Base-by-base conservation (phyloP, 106 monocot species). In the Xerophyta viscosa region DNA sequence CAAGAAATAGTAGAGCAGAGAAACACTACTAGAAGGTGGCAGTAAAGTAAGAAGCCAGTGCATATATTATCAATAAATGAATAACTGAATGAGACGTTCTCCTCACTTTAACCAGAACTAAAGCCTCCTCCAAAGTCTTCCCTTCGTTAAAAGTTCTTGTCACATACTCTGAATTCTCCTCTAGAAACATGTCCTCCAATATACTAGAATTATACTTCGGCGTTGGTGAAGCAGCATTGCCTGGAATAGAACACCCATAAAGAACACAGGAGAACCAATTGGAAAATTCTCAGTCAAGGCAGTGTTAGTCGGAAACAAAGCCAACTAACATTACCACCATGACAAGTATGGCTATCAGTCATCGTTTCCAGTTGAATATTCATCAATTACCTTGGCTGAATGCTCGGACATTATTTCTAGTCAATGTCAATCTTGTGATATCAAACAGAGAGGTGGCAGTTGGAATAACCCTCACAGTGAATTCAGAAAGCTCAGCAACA, bases 201-300 rank as follows among this genome's bases (percentile, higher is more conserved):
- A 90, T 98, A 64, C 85, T 90, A 56, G 54, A 68, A 62, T 90
- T 98, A 70, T 98, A 98, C 46, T 63, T 75, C 29, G 98, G 98
- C 41, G 98, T 98, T 55, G 86, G 62, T 33, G 7, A 48, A 70
- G 67, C 44, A 41, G 27, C 43, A 19, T 65, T 76, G 31, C 69
- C 83, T 86, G 48, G n/a, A 9, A 62, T 20, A 26, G 1, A 65
- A 52, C 17, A 24, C 30, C 31, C 4, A 31, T 54, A 31, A 43
- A 61, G 19, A 20, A 46, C n/a, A 46, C 4, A n/a, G 15, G 11
- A 46, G n/a, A n/a, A n/a, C n/a, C n/a, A n/a, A n/a, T n/a, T n/a
- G n/a, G n/a, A n/a, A n/a, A n/a, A n/a, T n/a, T n/a, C n/a, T n/a
- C n/a, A n/a, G n/a, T n/a, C n/a, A n/a, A n/a, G n/a, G n/a, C n/a